phyloP scores from a whole-genome alignment of 148 eudicot species.

The Fagopyrum esculentum region DNA sequence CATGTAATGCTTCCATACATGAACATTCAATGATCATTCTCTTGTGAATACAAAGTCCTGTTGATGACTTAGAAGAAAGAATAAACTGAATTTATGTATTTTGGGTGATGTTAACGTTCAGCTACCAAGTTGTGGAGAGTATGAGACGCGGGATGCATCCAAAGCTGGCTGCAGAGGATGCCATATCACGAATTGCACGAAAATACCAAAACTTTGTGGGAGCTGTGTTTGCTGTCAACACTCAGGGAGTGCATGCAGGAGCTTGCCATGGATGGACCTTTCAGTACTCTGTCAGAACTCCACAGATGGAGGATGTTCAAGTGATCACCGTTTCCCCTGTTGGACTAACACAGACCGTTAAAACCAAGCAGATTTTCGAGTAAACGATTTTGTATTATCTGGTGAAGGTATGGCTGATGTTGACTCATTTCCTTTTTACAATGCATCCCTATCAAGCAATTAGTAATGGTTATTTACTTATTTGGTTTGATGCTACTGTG shows the following conservation, averaged over 20 bases:
- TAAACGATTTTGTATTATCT: background rate
- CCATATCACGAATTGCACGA: conserved; percentile 67
- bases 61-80: background rate
- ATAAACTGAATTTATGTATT: background rate
- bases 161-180: conserved; percentile 71
- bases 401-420: background rate
- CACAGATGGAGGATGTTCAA: conserved; percentile 59
- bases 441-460: background rate
- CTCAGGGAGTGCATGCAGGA: conserved; percentile 68
- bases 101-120: conserved; percentile 20
- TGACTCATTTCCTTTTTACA: background rate
- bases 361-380: background rate
- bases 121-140: conserved; percentile 95
- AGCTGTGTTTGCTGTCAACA: conserved; percentile 72
- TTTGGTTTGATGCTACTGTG: background rate
- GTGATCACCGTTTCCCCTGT: conserved; percentile 58
- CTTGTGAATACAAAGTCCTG: background rate
- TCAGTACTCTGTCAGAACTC: conserved; percentile 74
- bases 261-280: conserved; percentile 99
- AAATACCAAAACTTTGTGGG: conserved; percentile 82
- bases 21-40: background rate
- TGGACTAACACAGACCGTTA: background rate
- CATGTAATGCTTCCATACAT: no score
- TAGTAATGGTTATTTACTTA: background rate
- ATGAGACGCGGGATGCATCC: conserved; percentile 93